A percentile compares a stretch with the other conserved stretches of the same genome.
Evolutionary conservation across 768 basidiomycete genomes (phyloP).

Genomic region (Exsudoporus frostii): DNA sequence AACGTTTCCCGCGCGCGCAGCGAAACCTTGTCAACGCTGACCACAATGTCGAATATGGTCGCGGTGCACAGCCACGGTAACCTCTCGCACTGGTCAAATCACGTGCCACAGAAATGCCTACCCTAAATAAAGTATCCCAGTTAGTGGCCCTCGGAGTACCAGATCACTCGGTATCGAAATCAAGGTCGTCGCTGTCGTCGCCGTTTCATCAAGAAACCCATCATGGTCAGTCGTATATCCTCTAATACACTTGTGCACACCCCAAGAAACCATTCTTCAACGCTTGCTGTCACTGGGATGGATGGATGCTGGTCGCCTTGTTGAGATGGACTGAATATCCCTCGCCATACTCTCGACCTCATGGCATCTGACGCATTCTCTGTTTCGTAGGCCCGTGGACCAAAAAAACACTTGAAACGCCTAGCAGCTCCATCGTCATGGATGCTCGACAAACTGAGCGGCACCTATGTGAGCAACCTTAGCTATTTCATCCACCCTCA

Average conservation of each 20-base stretch:
- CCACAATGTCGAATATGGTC: not conserved
- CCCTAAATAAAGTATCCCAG: conserved; percentile 28
- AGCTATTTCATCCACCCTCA: not conserved
- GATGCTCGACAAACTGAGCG: conserved; percentile 99
- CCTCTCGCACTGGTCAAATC: not conserved
- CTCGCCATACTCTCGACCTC: not conserved
- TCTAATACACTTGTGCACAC: not conserved
- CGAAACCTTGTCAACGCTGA: not conserved
- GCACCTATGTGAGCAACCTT: conserved; percentile 72
- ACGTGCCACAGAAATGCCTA: conserved; percentile 21
- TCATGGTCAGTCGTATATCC: conserved; percentile 30
- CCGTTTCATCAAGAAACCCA: conserved; percentile 28
- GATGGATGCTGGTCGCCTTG: conserved; percentile 25
- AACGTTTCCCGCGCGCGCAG: not conserved
- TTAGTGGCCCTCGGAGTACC: not conserved
- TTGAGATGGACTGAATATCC: conserved; percentile 19
- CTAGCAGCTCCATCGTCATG: conserved; percentile 96
- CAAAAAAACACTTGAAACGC: conserved; percentile 99
- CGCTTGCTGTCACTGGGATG: conserved; percentile 5
- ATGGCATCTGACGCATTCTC: conserved; percentile 13
- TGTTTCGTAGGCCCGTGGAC: conserved; percentile 80
- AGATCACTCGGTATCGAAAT: conserved; percentile 16
- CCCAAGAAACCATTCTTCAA: not conserved
- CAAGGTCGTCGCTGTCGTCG: conserved; percentile 22
- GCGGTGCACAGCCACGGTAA: conserved; percentile 10